These are phyloP conservation scores for Globisporangium cederbergense DNA, from an alignment of 352 stramenopile genomes.

Conservation along the genomic window DNA sequence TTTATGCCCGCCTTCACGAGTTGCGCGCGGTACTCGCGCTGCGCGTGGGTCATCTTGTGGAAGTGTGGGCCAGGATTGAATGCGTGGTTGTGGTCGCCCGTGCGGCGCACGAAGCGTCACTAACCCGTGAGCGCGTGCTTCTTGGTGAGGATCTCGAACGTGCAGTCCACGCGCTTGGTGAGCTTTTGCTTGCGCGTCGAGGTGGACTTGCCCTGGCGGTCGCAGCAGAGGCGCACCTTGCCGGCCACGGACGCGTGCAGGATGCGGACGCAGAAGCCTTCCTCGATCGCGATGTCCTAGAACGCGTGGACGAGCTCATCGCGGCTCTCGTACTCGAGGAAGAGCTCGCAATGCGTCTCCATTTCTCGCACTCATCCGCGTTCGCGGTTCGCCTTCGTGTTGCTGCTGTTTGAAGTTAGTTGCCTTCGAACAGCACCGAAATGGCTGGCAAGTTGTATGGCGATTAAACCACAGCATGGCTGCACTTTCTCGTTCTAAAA, in stretches of 20 bases:
- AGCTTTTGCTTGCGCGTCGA: conserved; percentile 2
- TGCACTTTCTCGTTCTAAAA: no score
- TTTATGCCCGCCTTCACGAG: conserved; percentile 1
- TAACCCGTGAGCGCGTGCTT: conserved; percentile 5
- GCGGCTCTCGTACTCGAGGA: conserved; percentile 6
- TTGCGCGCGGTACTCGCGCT: conserved; percentile 5
- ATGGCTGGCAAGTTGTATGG: no score
- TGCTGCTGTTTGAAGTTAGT: no score
- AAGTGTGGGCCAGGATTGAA: conserved; percentile 1
- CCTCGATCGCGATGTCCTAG: conserved; percentile 2
- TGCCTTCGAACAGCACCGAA: no score
- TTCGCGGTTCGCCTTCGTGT: no score
- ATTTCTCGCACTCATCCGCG: background rate
- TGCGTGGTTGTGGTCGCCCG: background rate
- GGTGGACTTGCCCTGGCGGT: conserved; percentile 1
- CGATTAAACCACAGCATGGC: no score
- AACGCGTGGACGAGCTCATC: background rate
- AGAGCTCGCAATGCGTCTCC: conserved; percentile 5
- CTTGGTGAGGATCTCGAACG: background rate
- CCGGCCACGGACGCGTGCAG: background rate
- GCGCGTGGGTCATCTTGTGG: conserved; percentile 3
- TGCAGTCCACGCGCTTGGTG: conserved; percentile 7
- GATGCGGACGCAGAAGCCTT: conserved; percentile 3
- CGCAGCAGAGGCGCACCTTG: conserved; percentile 4
- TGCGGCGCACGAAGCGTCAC: conserved; percentile 4